phyloP scores from a whole-genome alignment of 106 monocot genomes.

The Agapanthus africanus region DNA sequence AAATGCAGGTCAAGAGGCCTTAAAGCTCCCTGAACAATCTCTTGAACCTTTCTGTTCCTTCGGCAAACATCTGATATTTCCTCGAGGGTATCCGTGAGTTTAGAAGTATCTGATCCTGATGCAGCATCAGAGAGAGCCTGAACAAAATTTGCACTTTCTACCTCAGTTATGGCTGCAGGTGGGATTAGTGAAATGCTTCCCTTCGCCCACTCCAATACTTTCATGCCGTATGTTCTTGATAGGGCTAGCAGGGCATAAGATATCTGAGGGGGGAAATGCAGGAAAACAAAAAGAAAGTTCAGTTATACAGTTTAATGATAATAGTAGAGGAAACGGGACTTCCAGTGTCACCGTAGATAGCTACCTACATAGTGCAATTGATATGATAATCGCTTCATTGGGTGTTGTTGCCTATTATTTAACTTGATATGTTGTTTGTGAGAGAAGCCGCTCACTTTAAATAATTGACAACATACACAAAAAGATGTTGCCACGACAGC shows the following conservation, averaged over 20 bases:
- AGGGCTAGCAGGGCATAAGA: conserved; percentile 62
- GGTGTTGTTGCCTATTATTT: too few species aligned
- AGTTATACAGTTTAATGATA: too few species aligned
- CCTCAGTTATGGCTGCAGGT: conserved; percentile 62
- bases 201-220: conserved; percentile 66
- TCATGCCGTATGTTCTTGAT: conserved; percentile 52
- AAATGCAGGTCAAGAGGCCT: conserved; percentile 81
- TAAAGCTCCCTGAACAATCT: conserved; percentile 86
- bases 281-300: too few species aligned
- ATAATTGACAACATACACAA: too few species aligned
- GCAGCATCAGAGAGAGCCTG: conserved; percentile 56
- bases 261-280: too few species aligned
- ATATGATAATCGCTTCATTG: too few species aligned
- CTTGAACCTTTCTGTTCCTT: conserved; percentile 73
- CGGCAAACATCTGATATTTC: conserved; percentile 91
- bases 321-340: conserved; percentile 39
- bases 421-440: too few species aligned
- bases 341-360: conserved; percentile 43
- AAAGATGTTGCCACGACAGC: too few species aligned
- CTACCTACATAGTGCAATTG: too few species aligned
- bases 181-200: conserved; percentile 69
- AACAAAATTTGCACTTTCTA: conserved; percentile 56
- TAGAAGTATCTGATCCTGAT: conserved; percentile 37
- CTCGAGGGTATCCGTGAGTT: conserved; percentile 44
- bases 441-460: too few species aligned